These are phyloP conservation scores for Plasmodium cynomolgi DNA, from an alignment of 169 alveolate species.

Conservation along the genomic window DNA sequence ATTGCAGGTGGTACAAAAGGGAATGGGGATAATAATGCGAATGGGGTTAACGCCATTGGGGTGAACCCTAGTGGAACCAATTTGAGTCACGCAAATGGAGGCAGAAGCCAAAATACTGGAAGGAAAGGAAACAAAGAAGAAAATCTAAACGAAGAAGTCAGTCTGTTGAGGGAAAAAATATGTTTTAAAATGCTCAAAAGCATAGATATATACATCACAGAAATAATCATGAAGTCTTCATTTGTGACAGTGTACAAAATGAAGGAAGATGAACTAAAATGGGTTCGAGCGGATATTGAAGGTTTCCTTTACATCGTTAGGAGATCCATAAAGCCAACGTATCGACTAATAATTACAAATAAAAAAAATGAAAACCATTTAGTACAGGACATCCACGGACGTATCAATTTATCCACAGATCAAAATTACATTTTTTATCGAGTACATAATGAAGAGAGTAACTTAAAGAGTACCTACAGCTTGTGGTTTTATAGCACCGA, in stretches of 20 bases:
- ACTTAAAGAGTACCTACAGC: constrained; percentile 33
- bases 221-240: constrained; percentile 78
- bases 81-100: neutral
- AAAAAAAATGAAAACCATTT: constrained; percentile 82
- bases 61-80: neutral
- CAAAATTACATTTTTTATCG: constrained; percentile 81
- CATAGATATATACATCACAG: constrained; percentile 76
- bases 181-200: constrained; percentile 79
- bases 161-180: constrained; percentile 72
- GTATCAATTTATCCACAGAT: constrained; percentile 76
- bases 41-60: neutral
- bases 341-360: constrained; percentile 80
- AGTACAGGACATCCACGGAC: constrained; percentile 79
- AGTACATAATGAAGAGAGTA: constrained; percentile 18
- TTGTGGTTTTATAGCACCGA: constrained; percentile 68
- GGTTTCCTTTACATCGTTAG: constrained; percentile 79
- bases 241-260: constrained; percentile 83
- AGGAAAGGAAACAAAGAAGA: constrained; percentile 15
- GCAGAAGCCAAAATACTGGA: neutral
- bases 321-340: constrained; percentile 68
- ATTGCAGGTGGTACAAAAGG: neutral
- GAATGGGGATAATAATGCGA: constrained; percentile 4
- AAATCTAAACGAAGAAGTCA: constrained; percentile 14
- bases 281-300: constrained; percentile 83
- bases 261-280: constrained; percentile 76